These are phyloP conservation scores for Phialemonium atrogriseum DNA, from an alignment of 2,329 filamentous ascomycete genomes.

Conservation along the genomic window DNA sequence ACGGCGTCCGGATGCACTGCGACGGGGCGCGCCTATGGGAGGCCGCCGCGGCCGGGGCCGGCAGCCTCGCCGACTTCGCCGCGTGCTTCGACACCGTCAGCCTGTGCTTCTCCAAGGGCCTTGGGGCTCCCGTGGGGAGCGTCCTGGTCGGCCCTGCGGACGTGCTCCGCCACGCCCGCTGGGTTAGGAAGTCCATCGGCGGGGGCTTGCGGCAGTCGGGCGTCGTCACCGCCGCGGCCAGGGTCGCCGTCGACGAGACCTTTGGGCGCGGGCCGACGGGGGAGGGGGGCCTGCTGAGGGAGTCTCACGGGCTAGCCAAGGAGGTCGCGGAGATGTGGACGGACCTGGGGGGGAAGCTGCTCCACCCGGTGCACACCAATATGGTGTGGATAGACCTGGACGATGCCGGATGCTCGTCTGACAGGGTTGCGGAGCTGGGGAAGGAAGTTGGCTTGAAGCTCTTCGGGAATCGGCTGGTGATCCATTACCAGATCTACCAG, in stretches of 20 bases:
- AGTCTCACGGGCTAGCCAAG: constrained; percentile 55
- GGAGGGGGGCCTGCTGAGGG: constrained; percentile 52
- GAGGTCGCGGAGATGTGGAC: constrained; percentile 57
- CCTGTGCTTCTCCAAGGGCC: constrained; percentile 44
- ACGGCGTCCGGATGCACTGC: constrained; percentile 37
- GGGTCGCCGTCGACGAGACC: constrained; percentile 71
- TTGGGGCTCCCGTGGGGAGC: constrained; percentile 44
- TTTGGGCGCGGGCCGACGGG: constrained; percentile 53
- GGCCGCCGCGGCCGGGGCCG: constrained; percentile 33
- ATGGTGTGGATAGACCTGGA: constrained; percentile 81
- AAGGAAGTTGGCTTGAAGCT: constrained; percentile 34
- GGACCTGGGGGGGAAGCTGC: constrained; percentile 57
- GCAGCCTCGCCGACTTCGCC: constrained; percentile 31
- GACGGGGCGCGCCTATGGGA: constrained; percentile 47
- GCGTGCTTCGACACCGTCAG: constrained; percentile 50
- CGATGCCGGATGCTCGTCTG: constrained; percentile 37
- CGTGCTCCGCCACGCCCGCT: constrained; percentile 60
- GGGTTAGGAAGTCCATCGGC: constrained; percentile 73
- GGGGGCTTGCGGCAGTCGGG: constrained; percentile 72
- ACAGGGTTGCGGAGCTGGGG: constrained; percentile 30
- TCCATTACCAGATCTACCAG: constrained; percentile 54
- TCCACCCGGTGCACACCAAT: constrained; percentile 73
- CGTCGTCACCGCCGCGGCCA: constrained; percentile 65
- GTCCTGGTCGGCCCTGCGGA: constrained; percentile 34
- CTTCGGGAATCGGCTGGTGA: constrained; percentile 32